Conservation (phyloP, 352 stramenopile genomes). For the Globisporangium takayamanum region DNA sequence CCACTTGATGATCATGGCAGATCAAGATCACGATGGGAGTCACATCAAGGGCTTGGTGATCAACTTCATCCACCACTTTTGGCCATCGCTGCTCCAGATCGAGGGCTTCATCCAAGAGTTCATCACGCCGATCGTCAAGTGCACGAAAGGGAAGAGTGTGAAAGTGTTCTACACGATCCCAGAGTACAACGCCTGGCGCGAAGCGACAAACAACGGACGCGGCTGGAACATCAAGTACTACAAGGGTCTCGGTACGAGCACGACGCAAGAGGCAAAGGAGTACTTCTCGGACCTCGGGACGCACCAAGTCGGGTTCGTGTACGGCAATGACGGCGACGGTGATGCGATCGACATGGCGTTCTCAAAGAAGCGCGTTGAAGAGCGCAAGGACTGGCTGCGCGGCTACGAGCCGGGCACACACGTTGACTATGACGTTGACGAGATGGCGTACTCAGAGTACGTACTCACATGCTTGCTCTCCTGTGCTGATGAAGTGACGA, state of each 20-base stretch:
- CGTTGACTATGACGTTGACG: slow-evolving; percentile 90
- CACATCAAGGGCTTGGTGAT: slow-evolving; percentile 99
- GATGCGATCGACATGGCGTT: slow-evolving; percentile 97
- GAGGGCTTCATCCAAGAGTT: slow-evolving; percentile 93
- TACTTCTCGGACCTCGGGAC: slow-evolving; percentile 95
- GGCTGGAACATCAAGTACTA: slow-evolving; percentile 99
- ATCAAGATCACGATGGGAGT: slow-evolving; percentile 98
- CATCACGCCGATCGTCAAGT: slow-evolving; percentile 98
- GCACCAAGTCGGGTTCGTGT: slow-evolving; percentile 93
- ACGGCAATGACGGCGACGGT: slow-evolving; percentile 83
- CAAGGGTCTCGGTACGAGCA: slow-evolving; percentile 99
- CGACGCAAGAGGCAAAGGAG: slow-evolving; percentile 93
- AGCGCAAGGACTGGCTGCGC: slow-evolving; percentile 95
- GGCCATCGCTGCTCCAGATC: slow-evolving; percentile 92
- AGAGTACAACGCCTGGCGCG: slow-evolving; percentile 94
- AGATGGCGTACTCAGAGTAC: slow-evolving; percentile 91
- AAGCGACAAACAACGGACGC: slow-evolving; percentile 81
- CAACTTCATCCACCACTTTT: slow-evolving; percentile 98
- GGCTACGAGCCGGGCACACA: slow-evolving; percentile 82
- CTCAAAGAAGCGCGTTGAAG: slow-evolving; percentile 93
- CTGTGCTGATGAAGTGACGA: neutral
- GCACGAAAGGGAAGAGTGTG: slow-evolving; percentile 75
- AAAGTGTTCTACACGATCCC: slow-evolving; percentile 96
- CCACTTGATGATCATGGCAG: slow-evolving; percentile 98
- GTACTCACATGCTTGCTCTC: slow-evolving; percentile 8